Percentiles rank a stretch among this genome's conserved stretches.
phyloP scores from a whole-genome alignment of 1,139 yeast species.

The Candida buenavistaensis region DNA sequence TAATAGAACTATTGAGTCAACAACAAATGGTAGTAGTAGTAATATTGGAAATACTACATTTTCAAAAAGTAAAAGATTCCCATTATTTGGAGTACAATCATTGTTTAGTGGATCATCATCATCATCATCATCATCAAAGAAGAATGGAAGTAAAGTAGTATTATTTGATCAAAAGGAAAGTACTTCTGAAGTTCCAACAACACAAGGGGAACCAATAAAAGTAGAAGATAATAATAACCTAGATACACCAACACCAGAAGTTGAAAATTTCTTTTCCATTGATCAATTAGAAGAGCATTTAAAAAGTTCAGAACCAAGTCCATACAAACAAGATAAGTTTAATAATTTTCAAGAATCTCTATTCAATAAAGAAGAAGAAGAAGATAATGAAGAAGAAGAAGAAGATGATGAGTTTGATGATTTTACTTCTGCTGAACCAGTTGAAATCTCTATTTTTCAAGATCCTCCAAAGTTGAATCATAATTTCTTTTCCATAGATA shows the following conservation, averaged over 20 bases:
- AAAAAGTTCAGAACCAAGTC: slow-evolving; percentile 1
- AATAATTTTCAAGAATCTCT: too few species aligned
- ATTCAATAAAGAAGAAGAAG: background rate
- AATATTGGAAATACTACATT: slow-evolving; percentile 1
- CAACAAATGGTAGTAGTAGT: slow-evolving; percentile 1
- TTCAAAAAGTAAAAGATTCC: slow-evolving; percentile 8
- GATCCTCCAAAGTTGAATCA: slow-evolving; percentile 8
- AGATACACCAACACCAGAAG: background rate
- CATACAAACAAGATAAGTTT: background rate
- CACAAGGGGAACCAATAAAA: too few species aligned
- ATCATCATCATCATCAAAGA: too few species aligned
- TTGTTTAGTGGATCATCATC: slow-evolving; percentile 10
- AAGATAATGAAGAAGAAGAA: slow-evolving; percentile 7
- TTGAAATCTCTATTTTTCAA: slow-evolving; percentile 6
- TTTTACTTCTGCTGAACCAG: slow-evolving; percentile 18
- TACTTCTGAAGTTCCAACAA: too few species aligned
- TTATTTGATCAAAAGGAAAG: slow-evolving; percentile 6
- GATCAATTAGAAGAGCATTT: slow-evolving; percentile 10
- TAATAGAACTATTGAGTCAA: slow-evolving; percentile 8
- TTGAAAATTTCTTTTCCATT: slow-evolving; percentile 3
- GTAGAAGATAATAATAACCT: background rate
- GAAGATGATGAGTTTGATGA: slow-evolving; percentile 21
- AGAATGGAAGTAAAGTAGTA: slow-evolving; percentile 4
- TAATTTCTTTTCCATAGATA: slow-evolving; percentile 12
- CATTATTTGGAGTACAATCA: slow-evolving; percentile 9